Evolutionary conservation across 2,329 filamentous ascomycete genomes (phyloP).

Genomic region (Magnaporthiopsis poae): DNA sequence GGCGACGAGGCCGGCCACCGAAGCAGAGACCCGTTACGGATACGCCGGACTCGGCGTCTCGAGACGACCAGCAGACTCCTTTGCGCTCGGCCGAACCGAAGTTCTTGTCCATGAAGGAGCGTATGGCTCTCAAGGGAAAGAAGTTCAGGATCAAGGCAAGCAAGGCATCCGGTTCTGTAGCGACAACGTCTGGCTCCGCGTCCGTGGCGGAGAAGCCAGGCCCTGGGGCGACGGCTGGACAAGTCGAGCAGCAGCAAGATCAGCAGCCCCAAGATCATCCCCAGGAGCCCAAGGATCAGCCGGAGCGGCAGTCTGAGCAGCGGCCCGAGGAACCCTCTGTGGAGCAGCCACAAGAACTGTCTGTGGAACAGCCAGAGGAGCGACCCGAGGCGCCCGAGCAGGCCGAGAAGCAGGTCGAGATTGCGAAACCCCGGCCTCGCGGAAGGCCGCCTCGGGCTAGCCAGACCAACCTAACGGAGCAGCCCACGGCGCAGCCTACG

Average conservation of each 20-base stretch:
- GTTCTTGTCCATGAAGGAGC: constrained; percentile 47
- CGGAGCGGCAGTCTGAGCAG: background rate
- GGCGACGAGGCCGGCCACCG: background rate
- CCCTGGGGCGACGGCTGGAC: background rate
- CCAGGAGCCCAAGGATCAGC: background rate
- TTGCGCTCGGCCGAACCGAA: constrained; percentile 17
- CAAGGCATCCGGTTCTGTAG: constrained; percentile 22
- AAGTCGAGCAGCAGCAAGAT: background rate
- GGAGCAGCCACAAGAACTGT: background rate
- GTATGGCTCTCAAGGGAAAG: constrained; percentile 44
- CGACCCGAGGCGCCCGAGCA: background rate
- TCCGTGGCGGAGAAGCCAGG: background rate
- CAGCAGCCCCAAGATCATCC: background rate
- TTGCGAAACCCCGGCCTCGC: background rate
- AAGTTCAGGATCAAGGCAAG: constrained; percentile 39
- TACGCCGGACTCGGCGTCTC: background rate
- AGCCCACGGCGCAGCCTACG: background rate
- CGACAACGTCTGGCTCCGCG: constrained; percentile 9
- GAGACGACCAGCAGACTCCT: constrained; percentile 6
- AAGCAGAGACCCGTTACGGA: background rate
- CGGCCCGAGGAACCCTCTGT: background rate
- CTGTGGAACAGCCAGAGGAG: background rate
- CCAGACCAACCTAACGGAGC: background rate
- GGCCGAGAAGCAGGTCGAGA: constrained; percentile 1
- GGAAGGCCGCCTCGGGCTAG: background rate